These are phyloP conservation scores for Pulchroboletus neoregius DNA, from an alignment of 1,284 basidiomycete genomes.

Conservation along the genomic window DNA sequence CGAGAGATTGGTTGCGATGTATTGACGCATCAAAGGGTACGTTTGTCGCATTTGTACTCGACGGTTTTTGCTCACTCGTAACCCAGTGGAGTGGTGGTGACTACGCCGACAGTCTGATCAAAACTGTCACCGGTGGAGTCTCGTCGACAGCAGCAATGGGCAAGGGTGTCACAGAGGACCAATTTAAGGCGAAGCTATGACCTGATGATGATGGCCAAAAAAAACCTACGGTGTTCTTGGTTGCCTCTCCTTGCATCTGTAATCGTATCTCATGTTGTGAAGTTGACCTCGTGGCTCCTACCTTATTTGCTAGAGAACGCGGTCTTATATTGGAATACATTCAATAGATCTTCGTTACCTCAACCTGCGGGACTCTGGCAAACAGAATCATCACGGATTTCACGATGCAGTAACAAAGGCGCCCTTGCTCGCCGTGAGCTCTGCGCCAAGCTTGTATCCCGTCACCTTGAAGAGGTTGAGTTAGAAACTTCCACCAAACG, in stretches of 20 bases:
- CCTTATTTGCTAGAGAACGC: not conserved
- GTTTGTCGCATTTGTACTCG: slow-evolving; percentile 15
- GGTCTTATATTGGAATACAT: slow-evolving; percentile 1
- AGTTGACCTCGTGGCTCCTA: slow-evolving; percentile 3
- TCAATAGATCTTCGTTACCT: slow-evolving; percentile 8
- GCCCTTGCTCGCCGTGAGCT: slow-evolving; percentile 71
- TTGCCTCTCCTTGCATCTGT: slow-evolving; percentile 11
- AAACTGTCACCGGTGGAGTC: slow-evolving; percentile 92
- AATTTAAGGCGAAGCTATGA: slow-evolving; percentile 70
- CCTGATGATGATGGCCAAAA: not conserved
- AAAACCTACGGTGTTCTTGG: not conserved
- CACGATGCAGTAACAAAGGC: slow-evolving; percentile 45
- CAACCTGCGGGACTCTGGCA: too few species aligned
- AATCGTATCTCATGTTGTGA: slow-evolving; percentile 1
- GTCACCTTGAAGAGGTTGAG: slow-evolving; percentile 49
- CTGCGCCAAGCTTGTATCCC: slow-evolving; percentile 84
- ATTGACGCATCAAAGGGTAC: slow-evolving; percentile 81
- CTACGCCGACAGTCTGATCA: slow-evolving; percentile 87
- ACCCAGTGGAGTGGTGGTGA: slow-evolving; percentile 90
- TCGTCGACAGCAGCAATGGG: slow-evolving; percentile 97
- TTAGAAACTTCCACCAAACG: not conserved
- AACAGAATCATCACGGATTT: too few species aligned
- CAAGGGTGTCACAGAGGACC: slow-evolving; percentile 86
- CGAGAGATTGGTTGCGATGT: slow-evolving; percentile 90
- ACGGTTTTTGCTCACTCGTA: slow-evolving; percentile 16